Conservation (phyloP, 208 protist genomes). For the Crithidia sp. region DNA sequence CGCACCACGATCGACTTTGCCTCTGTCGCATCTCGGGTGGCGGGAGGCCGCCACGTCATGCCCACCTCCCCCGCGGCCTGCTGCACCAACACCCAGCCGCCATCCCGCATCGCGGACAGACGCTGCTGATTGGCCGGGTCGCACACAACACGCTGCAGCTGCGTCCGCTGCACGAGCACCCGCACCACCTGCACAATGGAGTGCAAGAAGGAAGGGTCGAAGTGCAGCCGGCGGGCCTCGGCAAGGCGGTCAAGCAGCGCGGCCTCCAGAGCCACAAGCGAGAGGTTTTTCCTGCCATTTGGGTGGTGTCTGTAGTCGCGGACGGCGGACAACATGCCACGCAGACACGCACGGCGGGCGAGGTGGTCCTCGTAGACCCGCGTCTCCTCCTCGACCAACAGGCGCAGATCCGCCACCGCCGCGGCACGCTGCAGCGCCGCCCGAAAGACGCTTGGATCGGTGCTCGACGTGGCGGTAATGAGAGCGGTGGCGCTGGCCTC, state of each 20-base stretch:
- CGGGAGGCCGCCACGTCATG: conserved; percentile 21
- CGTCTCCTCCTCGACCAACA: conserved; percentile 23
- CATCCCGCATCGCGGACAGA: conserved; percentile 1
- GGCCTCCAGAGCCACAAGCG: conserved; percentile 10
- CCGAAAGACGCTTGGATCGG: conserved; percentile 23
- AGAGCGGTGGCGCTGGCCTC: conserved; percentile 25
- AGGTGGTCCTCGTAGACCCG: conserved; percentile 17
- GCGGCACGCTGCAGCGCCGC: conserved; percentile 23
- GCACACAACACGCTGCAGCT: conserved; percentile 23
- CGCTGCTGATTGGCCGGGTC: conserved; percentile 9
- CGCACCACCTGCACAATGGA: conserved; percentile 21
- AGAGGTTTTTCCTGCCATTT: background rate
- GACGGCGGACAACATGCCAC: conserved; percentile 3
- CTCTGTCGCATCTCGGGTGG: too few species aligned
- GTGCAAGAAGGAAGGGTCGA: conserved; percentile 2
- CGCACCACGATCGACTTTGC: too few species aligned
- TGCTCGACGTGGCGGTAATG: conserved; percentile 21
- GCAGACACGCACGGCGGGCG: conserved; percentile 20
- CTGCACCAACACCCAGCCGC: conserved; percentile 21
- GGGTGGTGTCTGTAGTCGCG: conserved; percentile 1
- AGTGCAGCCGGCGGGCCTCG: conserved; percentile 8
- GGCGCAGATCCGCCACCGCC: conserved; percentile 13
- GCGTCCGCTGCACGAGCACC: conserved; percentile 27
- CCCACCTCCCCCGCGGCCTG: conserved; percentile 27
- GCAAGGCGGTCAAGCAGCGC: conserved; percentile 16